Evolutionary conservation across 805 yeast species (phyloP).

Genomic region (Clavispora asparagi): DNA sequence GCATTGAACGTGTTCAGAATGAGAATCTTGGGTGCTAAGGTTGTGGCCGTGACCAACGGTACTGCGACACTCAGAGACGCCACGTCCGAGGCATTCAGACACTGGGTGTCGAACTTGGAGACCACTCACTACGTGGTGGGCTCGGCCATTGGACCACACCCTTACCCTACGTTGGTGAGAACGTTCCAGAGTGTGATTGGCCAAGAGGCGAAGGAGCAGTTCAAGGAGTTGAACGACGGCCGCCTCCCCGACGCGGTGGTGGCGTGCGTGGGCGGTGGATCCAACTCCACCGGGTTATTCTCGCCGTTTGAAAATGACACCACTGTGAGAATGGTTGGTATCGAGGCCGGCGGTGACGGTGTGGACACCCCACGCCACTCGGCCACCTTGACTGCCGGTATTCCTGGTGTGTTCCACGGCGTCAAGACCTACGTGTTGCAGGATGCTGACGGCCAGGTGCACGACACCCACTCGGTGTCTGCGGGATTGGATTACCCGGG

Average conservation of each 20-base stretch:
- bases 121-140: slow-evolving; percentile 95
- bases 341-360: slow-evolving; percentile 99
- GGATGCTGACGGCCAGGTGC: slow-evolving; percentile 90
- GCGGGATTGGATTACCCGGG: slow-evolving; percentile 99
- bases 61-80: slow-evolving; percentile 97
- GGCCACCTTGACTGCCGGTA: slow-evolving; percentile 92
- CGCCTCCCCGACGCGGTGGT: slow-evolving; percentile 89
- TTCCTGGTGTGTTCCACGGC: slow-evolving; percentile 98
- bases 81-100: slow-evolving; percentile 92
- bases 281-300: slow-evolving; percentile 94
- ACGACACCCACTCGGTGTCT: slow-evolving; percentile 95
- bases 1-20: slow-evolving; percentile 97
- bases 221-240: slow-evolving; percentile 70
- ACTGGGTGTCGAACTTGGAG: slow-evolving; percentile 85
- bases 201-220: slow-evolving; percentile 87
- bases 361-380: slow-evolving; percentile 83
- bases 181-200: slow-evolving; percentile 98
- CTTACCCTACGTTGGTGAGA: slow-evolving; percentile 96
- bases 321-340: slow-evolving; percentile 79
- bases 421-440: slow-evolving; percentile 92
- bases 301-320: slow-evolving; percentile 84
- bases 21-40: slow-evolving; percentile 94
- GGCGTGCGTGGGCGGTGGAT: slow-evolving; percentile 99
- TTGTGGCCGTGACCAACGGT: slow-evolving; percentile 89
- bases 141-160: slow-evolving; percentile 98